phyloP scores from a whole-genome alignment of 345 rosid genomes.

The Draba incana region DNA sequence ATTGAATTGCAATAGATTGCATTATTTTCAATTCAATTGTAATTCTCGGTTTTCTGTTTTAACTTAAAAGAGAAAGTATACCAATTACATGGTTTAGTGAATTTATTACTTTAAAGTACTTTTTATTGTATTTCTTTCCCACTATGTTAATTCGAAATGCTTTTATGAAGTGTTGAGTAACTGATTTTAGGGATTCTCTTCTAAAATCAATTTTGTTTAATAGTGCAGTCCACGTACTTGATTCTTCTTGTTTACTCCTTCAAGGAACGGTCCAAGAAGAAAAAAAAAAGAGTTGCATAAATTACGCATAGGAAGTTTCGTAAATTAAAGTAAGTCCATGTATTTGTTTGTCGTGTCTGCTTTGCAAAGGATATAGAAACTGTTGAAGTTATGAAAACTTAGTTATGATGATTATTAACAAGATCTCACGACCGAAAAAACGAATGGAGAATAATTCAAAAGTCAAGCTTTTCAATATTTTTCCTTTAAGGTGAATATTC shows the following conservation, averaged over 20 bases:
- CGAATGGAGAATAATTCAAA: neutral
- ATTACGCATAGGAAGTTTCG: conserved; percentile 28
- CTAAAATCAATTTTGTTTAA: neutral
- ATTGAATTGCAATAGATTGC: too few species aligned
- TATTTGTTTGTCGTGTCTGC: conserved; percentile 25
- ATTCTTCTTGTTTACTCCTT: neutral
- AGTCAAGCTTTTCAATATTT: neutral
- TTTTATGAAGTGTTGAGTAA: too few species aligned
- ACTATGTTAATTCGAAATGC: neutral
- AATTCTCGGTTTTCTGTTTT: too few species aligned
- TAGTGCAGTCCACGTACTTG: conserved; percentile 17
- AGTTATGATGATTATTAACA: neutral
- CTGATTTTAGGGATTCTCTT: neutral
- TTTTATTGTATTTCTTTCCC: neutral
- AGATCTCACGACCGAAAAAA: neutral
- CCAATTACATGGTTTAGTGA: neutral
- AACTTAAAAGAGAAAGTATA: too few species aligned
- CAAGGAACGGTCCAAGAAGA: conserved; percentile 19
- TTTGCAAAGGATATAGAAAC: neutral
- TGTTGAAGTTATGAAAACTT: neutral
- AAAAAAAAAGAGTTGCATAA: neutral
- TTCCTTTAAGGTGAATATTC: conserved; percentile 13
- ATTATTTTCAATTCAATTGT: too few species aligned
- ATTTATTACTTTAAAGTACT: neutral
- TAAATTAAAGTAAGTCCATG: conserved; percentile 4